Evolutionary conservation across 2,329 filamentous ascomycete genomes (phyloP), one percentile per base, ranked within the genome.

Genomic region (Nannizziopsis barbatae): DNA sequence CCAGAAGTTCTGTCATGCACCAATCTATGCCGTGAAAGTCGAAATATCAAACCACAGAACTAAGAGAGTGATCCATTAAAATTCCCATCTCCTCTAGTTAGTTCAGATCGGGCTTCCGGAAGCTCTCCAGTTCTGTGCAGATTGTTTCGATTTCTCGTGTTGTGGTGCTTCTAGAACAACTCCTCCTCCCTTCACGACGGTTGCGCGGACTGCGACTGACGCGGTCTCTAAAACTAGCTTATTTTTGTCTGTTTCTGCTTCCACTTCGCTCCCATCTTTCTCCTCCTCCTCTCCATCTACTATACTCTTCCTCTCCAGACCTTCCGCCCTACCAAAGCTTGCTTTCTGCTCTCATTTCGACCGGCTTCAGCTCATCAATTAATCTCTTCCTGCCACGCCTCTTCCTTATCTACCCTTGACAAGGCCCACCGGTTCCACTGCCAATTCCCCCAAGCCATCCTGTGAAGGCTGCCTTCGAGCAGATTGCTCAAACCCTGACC

Each of bases 381-480:
- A 35, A 5, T 10, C 5, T 41, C 3, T 17, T 18, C 12, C 12
- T 41, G 33, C 18, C 10, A 36, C 11, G 30, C 12, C 8, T 7
- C 30, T 15, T 22, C 20, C 30, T 22, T 9, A 5, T 30, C 38
- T 35, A 7, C 32, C 27, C 14, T 37, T 18, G 14, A 33, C 18
- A 14, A n/a, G 46, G 17, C 39, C 46, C 46, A 49, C 33, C 20
- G 40, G 46, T 43, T 44, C 46, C 46, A 39, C 46, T 32, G 30
- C 27, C 17, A 35, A 17, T 36, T 22, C 8, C 30, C 18, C 41
- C 12, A 20, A 42, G 7, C 45, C 38, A 18, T 15, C 12, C 37
- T 36, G 10, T 41, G 17, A 10, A 20, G 30, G 38, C 17, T 47
- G 35, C 31, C 39, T 22, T 47, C 38, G 5, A 47, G n/a, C 15